phyloP scores from a whole-genome alignment of 208 protist genomes.

The Leishmania arabica region DNA sequence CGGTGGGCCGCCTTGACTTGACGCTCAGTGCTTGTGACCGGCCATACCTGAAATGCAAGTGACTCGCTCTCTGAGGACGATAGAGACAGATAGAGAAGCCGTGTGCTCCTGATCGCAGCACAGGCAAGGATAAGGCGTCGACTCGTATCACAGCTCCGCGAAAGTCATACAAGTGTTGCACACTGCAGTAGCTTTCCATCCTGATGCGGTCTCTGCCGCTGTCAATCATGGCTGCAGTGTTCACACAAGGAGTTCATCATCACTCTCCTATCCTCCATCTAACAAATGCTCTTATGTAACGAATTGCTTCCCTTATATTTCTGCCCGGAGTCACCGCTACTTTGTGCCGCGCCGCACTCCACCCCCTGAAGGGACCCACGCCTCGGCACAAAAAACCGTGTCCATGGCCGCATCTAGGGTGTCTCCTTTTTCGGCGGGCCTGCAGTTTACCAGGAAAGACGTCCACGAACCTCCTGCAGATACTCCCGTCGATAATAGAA shows the following conservation, averaged over 20 bases:
- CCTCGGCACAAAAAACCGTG: conserved; percentile 1
- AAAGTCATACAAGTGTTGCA: not conserved
- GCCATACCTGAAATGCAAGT: not conserved
- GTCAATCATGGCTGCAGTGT: not conserved
- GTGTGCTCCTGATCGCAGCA: not conserved
- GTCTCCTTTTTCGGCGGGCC: conserved; percentile 19
- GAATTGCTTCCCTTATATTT: not conserved
- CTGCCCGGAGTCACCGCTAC: not conserved
- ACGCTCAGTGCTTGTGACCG: not conserved
- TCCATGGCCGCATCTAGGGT: not conserved
- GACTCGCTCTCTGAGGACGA: not conserved
- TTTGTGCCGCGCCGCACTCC: not conserved
- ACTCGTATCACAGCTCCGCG: not conserved
- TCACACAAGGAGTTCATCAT: not conserved
- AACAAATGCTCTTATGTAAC: not conserved
- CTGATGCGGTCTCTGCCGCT: not conserved
- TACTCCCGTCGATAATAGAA: not conserved
- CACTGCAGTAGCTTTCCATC: not conserved
- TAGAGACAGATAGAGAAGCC: not conserved
- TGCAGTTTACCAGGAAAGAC: conserved; percentile 14
- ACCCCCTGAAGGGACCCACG: not conserved
- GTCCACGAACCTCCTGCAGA: not conserved
- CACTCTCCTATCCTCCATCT: not conserved
- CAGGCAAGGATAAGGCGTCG: not conserved
- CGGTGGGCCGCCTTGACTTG: not conserved